Conservation (phyloP, 768 basidiomycete species). For the Leccinellum albellum region DNA sequence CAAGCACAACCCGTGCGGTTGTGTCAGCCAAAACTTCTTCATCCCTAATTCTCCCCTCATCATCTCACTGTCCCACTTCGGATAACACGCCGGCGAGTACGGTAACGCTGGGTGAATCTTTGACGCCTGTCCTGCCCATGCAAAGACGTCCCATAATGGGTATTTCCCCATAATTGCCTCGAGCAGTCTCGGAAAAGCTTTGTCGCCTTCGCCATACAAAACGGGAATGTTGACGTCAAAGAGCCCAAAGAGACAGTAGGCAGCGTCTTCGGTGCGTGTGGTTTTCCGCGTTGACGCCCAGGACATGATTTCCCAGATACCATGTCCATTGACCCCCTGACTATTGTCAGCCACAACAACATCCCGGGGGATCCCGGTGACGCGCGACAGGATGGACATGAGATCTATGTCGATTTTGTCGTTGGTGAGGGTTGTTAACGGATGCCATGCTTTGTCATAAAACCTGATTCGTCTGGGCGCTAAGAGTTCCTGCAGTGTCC, state of each 20-base stretch:
- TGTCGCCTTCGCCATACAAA: slow-evolving; percentile 30
- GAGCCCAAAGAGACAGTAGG: slow-evolving; percentile 29
- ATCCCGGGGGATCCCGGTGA: slow-evolving; percentile 19
- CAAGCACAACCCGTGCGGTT: slow-evolving; percentile 15
- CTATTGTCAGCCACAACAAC: slow-evolving; percentile 20
- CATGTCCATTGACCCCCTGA: slow-evolving; percentile 10
- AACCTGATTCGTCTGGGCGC: slow-evolving; percentile 27
- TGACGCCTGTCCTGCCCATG: slow-evolving; percentile 22
- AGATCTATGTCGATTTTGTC: slow-evolving; percentile 14
- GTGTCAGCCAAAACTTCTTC: slow-evolving; percentile 12
- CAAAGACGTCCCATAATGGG: slow-evolving; percentile 24
- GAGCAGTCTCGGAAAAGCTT: slow-evolving; percentile 27
- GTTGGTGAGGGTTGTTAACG: slow-evolving; percentile 11
- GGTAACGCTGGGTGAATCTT: slow-evolving; percentile 17
- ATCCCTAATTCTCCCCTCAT: slow-evolving; percentile 7
- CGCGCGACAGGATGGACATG: slow-evolving; percentile 6
- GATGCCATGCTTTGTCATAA: slow-evolving; percentile 21
- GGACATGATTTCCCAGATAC: slow-evolving; percentile 25
- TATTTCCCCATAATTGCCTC: slow-evolving; percentile 12
- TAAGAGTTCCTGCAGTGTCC: slow-evolving; percentile 26
- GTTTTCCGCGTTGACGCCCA: slow-evolving; percentile 32
- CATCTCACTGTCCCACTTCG: slow-evolving; percentile 14
- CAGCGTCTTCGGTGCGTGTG: slow-evolving; percentile 25
- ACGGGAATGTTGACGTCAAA: slow-evolving; percentile 23
- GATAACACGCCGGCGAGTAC: slow-evolving; percentile 20